Evolutionary conservation across 768 basidiomycete genomes (phyloP).

Genomic region (Leccinum aurantiacum): DNA sequence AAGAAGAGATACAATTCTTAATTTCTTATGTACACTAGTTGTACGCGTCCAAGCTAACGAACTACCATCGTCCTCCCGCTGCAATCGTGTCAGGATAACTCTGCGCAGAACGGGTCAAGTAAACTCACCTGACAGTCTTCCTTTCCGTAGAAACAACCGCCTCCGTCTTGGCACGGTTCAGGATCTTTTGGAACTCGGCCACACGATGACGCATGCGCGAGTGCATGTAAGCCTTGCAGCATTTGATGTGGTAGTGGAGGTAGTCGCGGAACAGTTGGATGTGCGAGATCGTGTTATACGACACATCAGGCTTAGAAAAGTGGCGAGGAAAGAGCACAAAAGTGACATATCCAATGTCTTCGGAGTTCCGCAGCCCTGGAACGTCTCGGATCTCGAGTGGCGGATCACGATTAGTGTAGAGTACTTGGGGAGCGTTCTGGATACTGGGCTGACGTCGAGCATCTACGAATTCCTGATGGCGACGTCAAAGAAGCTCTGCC

Average conservation of each 20-base stretch:
- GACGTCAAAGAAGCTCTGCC: constrained; percentile 6
- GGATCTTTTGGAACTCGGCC: constrained; percentile 91
- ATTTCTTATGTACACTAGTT: neutral
- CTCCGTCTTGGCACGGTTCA: constrained; percentile 96
- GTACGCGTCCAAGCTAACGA: constrained; percentile 36
- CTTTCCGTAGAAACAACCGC: constrained; percentile 67
- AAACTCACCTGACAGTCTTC: constrained; percentile 82
- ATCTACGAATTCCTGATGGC: constrained; percentile 91
- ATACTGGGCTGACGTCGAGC: constrained; percentile 91
- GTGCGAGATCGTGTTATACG: constrained; percentile 83
- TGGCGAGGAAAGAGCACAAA: constrained; percentile 98
- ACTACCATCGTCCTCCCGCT: constrained; percentile 60
- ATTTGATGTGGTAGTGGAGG: constrained; percentile 99
- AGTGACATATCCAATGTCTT: constrained; percentile 95
- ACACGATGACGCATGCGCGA: constrained; percentile 94
- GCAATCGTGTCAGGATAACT: constrained; percentile 12
- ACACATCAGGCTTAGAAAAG: constrained; percentile 69
- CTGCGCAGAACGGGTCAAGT: neutral
- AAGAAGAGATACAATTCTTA: neutral
- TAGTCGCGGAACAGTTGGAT: constrained; percentile 98
- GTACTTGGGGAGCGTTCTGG: constrained; percentile 95
- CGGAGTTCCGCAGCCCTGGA: constrained; percentile 73
- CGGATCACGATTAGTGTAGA: constrained; percentile 92
- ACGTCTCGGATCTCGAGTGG: constrained; percentile 95
- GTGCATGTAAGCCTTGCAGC: constrained; percentile 99